These are phyloP conservation scores for Tuctoria greenei DNA, from an alignment of 176 grass and related monocot genomes.

Conservation along the genomic window DNA sequence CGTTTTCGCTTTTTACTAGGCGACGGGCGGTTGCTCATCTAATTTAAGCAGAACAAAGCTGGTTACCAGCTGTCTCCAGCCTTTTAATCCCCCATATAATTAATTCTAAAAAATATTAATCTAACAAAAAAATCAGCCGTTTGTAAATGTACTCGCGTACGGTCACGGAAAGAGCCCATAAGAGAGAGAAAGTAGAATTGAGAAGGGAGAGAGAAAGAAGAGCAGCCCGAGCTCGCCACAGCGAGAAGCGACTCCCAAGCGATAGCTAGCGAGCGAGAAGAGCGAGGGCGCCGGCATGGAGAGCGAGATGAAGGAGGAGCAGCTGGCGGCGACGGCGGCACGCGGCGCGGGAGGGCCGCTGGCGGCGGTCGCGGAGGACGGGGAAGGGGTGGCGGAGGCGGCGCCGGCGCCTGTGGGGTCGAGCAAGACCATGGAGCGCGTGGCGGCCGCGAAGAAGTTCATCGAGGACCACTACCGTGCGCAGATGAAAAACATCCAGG, in stretches of 20 bases:
- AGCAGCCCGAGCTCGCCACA: constrained; percentile 13
- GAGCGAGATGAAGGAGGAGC: constrained; percentile 29
- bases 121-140: not conserved
- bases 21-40: not conserved
- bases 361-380: constrained; percentile 22
- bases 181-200: not conserved
- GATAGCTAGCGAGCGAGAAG: not conserved
- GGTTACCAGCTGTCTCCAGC: constrained; percentile 14
- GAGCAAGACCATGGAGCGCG: constrained; percentile 69
- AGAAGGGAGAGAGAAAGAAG: not conserved
- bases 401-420: constrained; percentile 43
- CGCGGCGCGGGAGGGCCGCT: not conserved
- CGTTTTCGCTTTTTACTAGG: not conserved
- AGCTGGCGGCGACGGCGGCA: not conserved
- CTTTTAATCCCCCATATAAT: not conserved
- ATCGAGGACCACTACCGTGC: constrained; percentile 81
- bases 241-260: constrained; percentile 2
- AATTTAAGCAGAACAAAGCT: not conserved
- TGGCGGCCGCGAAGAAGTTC: constrained; percentile 84
- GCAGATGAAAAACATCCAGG: constrained; percentile 68
- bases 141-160: not conserved
- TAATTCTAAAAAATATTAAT: constrained; percentile 11
- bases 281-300: constrained; percentile 28
- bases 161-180: not conserved
- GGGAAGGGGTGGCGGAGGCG: constrained; percentile 1